Evolutionary conservation across 768 basidiomycete genomes (phyloP).

Genomic region (Tylopilus sp.): DNA sequence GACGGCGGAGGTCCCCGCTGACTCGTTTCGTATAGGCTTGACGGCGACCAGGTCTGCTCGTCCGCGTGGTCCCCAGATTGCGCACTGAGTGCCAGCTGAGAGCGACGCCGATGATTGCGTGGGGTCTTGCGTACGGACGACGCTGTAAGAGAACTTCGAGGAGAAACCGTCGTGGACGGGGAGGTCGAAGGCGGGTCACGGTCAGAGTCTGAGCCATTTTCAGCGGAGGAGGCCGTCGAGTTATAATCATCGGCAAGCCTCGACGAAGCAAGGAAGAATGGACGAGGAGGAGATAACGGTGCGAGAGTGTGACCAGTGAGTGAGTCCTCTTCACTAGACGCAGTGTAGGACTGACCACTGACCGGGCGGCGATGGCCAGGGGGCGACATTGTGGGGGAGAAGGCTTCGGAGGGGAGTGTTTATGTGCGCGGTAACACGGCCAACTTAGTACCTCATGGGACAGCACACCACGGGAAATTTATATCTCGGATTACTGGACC

Average conservation of each 20-base stretch:
- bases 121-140: conserved; percentile 17
- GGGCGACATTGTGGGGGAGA: conserved; percentile 13
- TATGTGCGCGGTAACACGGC: conserved; percentile 3
- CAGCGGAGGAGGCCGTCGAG: conserved; percentile 18
- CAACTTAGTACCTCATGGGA: not conserved
- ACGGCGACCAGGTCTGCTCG: conserved; percentile 15
- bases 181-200: conserved; percentile 22
- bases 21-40: conserved; percentile 10
- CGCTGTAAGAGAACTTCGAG: conserved; percentile 11
- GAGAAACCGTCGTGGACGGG: conserved; percentile 12
- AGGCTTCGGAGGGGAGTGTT: conserved; percentile 1
- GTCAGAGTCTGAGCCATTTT: conserved; percentile 31
- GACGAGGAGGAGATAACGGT: conserved; percentile 35
- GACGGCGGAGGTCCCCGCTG: conserved; percentile 37
- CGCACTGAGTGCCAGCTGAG: conserved; percentile 23
- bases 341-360: conserved; percentile 13
- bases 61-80: conserved; percentile 14
- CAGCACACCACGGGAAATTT: not conserved
- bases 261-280: conserved; percentile 33
- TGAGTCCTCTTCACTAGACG: conserved; percentile 30
- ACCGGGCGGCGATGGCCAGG: conserved; percentile 5
- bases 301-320: conserved; percentile 9
- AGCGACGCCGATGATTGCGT: conserved; percentile 24
- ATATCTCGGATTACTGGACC: conserved; percentile 1
- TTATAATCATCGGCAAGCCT: conserved; percentile 20